phyloP scores from a whole-genome alignment of 2,329 filamentous ascomycete species.

The Cladosporium sphaerospermum region DNA sequence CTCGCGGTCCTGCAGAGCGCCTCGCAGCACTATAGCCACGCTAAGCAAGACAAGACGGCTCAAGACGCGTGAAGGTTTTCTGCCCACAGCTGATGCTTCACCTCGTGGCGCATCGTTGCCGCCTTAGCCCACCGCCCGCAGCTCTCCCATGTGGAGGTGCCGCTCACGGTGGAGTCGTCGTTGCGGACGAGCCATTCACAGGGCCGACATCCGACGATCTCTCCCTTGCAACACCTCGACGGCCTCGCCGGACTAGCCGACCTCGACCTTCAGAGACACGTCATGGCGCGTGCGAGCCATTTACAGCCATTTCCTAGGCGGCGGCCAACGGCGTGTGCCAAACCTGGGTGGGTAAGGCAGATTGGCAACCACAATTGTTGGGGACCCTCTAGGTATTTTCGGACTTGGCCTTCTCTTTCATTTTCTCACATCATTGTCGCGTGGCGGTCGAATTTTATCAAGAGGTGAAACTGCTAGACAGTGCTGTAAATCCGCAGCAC shows the following conservation, averaged over 20 bases:
- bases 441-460: not conserved
- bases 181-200: too few relatives aligned
- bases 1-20: not conserved
- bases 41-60: slow-evolving; percentile 10
- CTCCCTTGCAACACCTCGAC: not conserved
- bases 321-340: not conserved
- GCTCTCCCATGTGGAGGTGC: slow-evolving; percentile 1
- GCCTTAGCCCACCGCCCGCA: slow-evolving; percentile 4
- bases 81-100: not conserved
- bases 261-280: slow-evolving; percentile 7
- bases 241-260: slow-evolving; percentile 1
- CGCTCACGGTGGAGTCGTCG: not conserved
- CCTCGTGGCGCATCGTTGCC: slow-evolving; percentile 11
- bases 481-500: not conserved
- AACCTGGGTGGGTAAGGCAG: not conserved
- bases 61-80: not conserved
- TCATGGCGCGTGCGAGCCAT: slow-evolving; percentile 8
- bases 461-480: not conserved
- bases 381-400: not conserved
- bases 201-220: not conserved
- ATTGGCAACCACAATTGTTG: not conserved
- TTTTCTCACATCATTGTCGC: not conserved
- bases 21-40: not conserved
- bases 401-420: not conserved
- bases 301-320: not conserved